phyloP scores from a whole-genome alignment of 2,329 filamentous ascomycete species.

The Sarocladium kiliense region DNA sequence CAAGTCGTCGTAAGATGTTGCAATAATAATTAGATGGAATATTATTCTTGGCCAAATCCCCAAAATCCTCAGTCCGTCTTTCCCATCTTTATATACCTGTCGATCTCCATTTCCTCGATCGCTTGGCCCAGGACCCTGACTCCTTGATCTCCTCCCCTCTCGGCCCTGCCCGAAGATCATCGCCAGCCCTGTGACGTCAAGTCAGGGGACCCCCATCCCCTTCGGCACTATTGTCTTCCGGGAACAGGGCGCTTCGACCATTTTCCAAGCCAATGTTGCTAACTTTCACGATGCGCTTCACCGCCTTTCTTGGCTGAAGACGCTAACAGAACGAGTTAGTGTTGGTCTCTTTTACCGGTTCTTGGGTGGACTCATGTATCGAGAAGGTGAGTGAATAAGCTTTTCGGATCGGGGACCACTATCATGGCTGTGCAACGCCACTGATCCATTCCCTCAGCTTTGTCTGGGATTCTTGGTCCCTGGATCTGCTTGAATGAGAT shows the following conservation, averaged over 20 bases:
- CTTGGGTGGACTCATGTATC: too few relatives aligned
- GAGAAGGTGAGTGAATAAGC: background rate
- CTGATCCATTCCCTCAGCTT: background rate
- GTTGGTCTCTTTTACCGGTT: background rate
- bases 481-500: too few relatives aligned
- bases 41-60: background rate
- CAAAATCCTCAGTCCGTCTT: background rate
- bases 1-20: background rate
- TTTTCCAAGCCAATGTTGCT: background rate
- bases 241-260: background rate
- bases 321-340: background rate
- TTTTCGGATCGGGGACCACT: background rate
- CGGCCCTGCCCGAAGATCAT: background rate
- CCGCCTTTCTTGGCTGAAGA: background rate
- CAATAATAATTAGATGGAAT: background rate
- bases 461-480: too few relatives aligned
- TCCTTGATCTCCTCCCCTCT: background rate
- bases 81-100: background rate
- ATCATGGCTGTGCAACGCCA: constrained; percentile 7
- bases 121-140: background rate
- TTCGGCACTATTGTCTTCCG: background rate
- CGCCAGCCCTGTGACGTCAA: constrained; percentile 3
- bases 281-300: background rate
- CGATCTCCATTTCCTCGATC: background rate
- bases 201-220: background rate